Base-by-base conservation (phyloP, 179 eudicot genomes). In the Nepenthes alata region DNA sequence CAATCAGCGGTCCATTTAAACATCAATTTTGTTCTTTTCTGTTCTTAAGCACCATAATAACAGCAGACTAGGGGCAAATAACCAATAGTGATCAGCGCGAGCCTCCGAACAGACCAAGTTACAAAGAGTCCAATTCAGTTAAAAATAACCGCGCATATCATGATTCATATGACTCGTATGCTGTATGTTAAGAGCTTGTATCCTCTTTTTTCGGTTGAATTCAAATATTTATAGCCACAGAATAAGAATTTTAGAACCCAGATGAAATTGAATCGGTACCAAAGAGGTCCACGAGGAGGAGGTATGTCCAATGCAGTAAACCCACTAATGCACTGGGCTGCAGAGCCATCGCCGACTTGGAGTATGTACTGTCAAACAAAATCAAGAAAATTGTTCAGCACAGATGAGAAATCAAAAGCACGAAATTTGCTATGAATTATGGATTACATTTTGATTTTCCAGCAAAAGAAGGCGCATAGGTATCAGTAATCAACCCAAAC, bases 281-380 rank as follows among this genome's bases (percentile, higher is more conserved):
- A 83, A 12, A 83, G 79, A 36, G 88, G 85, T 55, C 88, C 88
- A 15, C 79, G 88, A 59, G 83, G 81, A 52, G 83, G 88, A 12
- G 85, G 73, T 41, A 80, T 70, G 58, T 83, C 88, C 50, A 83
- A 55, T 47, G 88, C 78, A 8, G 76, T 80, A 67, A 83, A 83
- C 58, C 88, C 88, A 58, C 88, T 83, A 39, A 83, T 80, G 73
- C 88, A 83, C 60, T 77, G 83, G 11, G 79, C 79, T 63, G 72
- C 73, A 1, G 68, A 66, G 34, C 77, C 79, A 64, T 80, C 82
- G 25, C 85, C 88, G 48, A 80, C 79, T 72, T 80, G 58, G n/a
- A 82, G 81, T 52, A 83, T 62, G 51, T 83, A 83, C 88, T 83
- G 77, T 5, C 8, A n/a, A 49, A 49, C 53, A 49, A 49, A 49